These are phyloP conservation scores for Crithidia acanthocephali DNA, from an alignment of 208 protist species.

Conservation along the genomic window DNA sequence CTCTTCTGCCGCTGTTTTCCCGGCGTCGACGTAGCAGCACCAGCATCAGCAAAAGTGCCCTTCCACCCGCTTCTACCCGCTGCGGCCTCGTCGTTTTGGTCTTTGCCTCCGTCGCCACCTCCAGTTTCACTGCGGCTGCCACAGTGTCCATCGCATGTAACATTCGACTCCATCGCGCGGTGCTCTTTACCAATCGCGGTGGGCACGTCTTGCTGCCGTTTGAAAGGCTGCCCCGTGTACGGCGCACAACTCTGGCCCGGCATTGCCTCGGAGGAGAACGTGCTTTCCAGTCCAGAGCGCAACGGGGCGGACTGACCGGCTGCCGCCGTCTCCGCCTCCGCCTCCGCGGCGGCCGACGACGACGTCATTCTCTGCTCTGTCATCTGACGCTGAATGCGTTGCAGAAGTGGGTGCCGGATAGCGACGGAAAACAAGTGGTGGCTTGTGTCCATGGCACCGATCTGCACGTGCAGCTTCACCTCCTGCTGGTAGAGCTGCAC, in stretches of 20 bases:
- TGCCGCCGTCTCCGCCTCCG: not conserved
- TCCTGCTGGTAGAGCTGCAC: slow-evolving; percentile 55
- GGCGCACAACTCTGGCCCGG: not conserved
- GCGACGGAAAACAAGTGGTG: slow-evolving; percentile 74
- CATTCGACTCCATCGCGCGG: too few species aligned
- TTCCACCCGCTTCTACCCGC: too few species aligned
- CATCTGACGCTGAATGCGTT: slow-evolving; percentile 28
- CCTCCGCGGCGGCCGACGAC: not conserved
- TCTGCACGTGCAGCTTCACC: slow-evolving; percentile 44
- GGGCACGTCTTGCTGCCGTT: slow-evolving; percentile 1
- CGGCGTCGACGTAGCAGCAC: too few species aligned
- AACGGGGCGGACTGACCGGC: slow-evolving; percentile 14
- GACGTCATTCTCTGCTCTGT: slow-evolving; percentile 6
- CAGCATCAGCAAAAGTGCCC: too few species aligned
- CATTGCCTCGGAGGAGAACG: slow-evolving; percentile 12
- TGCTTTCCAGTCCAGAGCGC: slow-evolving; percentile 20
- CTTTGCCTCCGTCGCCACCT: not conserved
- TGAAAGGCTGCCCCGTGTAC: not conserved
- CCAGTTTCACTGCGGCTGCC: not conserved
- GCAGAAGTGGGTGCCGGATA: slow-evolving; percentile 66
- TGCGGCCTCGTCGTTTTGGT: too few species aligned
- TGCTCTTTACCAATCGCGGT: too few species aligned
- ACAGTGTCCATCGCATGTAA: not conserved
- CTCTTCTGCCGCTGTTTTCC: too few species aligned
- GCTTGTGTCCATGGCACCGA: slow-evolving; percentile 68